phyloP scores from a whole-genome alignment of 2,329 filamentous ascomycete genomes.

The Pseudogymnoascus sp. region DNA sequence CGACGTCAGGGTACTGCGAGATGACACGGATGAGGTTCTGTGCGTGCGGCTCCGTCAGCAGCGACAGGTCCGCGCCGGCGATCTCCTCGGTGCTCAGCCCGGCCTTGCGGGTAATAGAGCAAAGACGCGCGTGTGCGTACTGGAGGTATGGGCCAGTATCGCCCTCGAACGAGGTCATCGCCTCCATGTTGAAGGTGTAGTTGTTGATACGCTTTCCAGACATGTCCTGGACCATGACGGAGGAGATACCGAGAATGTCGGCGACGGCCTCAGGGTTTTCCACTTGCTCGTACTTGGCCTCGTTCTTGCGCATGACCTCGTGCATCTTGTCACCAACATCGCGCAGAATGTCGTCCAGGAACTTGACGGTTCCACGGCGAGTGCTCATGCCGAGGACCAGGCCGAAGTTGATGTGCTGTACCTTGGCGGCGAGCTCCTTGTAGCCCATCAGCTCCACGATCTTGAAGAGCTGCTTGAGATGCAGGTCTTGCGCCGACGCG shows the following conservation, averaged over 20 bases:
- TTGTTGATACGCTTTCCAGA: constrained; percentile 74
- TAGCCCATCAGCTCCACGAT: constrained; percentile 66
- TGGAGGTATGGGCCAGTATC: constrained; percentile 82
- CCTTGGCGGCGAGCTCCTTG: constrained; percentile 58
- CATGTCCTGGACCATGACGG: constrained; percentile 98
- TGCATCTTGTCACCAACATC: constrained; percentile 94
- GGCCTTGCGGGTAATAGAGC: constrained; percentile 53
- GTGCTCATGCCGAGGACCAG: constrained; percentile 65
- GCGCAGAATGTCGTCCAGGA: constrained; percentile 61
- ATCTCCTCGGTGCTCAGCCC: constrained; percentile 50
- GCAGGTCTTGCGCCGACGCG: constrained; percentile 63
- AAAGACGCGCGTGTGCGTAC: constrained; percentile 69
- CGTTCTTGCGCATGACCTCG: constrained; percentile 88
- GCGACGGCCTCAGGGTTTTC: constrained; percentile 73
- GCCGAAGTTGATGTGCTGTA: constrained; percentile 70
- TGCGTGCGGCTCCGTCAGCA: constrained; percentile 66
- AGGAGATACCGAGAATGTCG: constrained; percentile 84
- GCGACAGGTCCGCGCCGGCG: constrained; percentile 53
- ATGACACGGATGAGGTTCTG: constrained; percentile 66
- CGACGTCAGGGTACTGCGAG: constrained; percentile 78
- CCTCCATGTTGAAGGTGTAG: constrained; percentile 69
- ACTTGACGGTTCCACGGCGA: constrained; percentile 66
- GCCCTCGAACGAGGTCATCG: constrained; percentile 77
- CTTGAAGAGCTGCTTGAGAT: constrained; percentile 69
- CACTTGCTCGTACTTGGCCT: constrained; percentile 83